Conservation (phyloP, 768 basidiomycete species). For the Sistotremastrum niveocremeum region DNA sequence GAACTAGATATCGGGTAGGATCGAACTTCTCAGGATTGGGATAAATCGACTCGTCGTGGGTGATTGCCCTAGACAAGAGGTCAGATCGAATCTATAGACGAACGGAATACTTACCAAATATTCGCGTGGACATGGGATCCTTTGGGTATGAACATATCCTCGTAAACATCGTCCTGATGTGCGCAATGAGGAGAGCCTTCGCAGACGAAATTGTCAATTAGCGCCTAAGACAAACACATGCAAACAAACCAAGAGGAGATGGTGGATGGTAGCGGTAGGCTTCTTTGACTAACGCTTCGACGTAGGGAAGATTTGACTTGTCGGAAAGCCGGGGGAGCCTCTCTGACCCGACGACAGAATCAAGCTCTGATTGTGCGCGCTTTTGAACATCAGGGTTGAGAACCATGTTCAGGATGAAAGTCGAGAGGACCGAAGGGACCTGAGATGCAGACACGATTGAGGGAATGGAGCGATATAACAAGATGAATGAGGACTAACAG, state of each 20-base stretch:
- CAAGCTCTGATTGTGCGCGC: constrained; percentile 3
- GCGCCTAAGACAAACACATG: no score
- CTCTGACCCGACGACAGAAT: constrained; percentile 1
- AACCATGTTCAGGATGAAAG: neutral
- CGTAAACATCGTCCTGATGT: constrained; percentile 23
- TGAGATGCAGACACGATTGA: no score
- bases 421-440: neutral
- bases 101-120: constrained; percentile 14
- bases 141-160: constrained; percentile 24
- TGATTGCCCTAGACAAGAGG: constrained; percentile 16
- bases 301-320: constrained; percentile 1
- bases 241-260: constrained; percentile 1
- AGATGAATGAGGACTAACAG: no score
- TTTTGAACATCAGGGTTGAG: constrained; percentile 1
- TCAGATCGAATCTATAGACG: no score
- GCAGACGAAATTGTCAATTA: no score
- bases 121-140: constrained; percentile 23
- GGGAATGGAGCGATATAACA: no score
- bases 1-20: constrained; percentile 18
- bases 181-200: constrained; percentile 21
- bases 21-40: constrained; percentile 19
- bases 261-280: constrained; percentile 1
- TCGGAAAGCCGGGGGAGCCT: constrained; percentile 1
- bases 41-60: constrained; percentile 19
- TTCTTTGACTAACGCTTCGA: constrained; percentile 1